Evolutionary conservation across 2,329 filamentous ascomycete genomes (phyloP).

Genomic region (Sporothrix inflata): DNA sequence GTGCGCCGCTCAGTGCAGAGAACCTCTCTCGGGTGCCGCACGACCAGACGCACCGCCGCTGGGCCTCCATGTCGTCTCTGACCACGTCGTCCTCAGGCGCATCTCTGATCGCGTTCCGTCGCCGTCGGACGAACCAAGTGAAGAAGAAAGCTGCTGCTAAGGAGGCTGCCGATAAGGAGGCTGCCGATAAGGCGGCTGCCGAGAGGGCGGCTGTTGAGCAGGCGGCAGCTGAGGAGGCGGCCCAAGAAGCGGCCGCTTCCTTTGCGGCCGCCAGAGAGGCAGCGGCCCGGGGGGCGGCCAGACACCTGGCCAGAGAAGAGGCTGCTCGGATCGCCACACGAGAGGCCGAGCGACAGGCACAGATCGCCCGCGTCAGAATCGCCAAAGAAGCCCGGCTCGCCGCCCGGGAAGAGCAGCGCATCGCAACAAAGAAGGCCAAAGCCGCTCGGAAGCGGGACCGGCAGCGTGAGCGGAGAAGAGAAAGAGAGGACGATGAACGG

Average conservation of each 20-base stretch:
- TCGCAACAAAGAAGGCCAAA: background rate
- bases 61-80: conserved; percentile 22
- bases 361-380: background rate
- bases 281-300: too few relatives aligned
- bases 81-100: conserved; percentile 21
- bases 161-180: background rate
- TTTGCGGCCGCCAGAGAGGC: background rate
- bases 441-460: background rate
- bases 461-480: background rate
- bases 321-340: background rate
- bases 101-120: background rate
- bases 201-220: background rate
- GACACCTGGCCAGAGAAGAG: background rate
- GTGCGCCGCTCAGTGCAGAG: background rate
- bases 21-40: background rate
- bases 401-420: background rate
- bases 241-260: background rate
- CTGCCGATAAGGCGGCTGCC: background rate
- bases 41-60: background rate
- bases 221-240: background rate
- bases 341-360: background rate
- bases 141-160: background rate
- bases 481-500: background rate
- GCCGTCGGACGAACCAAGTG: background rate
- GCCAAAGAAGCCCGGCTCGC: background rate